Percentiles rank a stretch among this genome's conserved stretches.
These are phyloP conservation scores for Panaeolus papilionaceus DNA, from an alignment of 768 basidiomycete genomes.

Conservation along the genomic window DNA sequence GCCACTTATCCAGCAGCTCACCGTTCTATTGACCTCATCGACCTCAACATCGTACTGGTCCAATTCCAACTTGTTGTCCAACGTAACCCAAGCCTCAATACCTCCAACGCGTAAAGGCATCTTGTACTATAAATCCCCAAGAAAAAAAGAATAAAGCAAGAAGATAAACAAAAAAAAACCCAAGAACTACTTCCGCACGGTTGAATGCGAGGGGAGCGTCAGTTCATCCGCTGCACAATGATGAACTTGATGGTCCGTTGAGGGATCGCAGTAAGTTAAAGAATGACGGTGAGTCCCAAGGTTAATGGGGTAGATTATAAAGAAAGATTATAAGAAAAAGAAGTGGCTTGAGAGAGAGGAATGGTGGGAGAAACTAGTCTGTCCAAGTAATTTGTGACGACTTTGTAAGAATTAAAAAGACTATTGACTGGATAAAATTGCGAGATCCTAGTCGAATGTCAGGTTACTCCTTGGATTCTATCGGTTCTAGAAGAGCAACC, in stretches of 20 bases:
- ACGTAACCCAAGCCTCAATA: constrained; percentile 38
- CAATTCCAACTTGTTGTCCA: constrained; percentile 34
- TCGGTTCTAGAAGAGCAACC: constrained; percentile 10
- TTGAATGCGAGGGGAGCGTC: constrained; percentile 12
- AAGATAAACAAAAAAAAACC: not conserved
- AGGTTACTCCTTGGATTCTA: constrained; percentile 8
- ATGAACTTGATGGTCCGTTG: constrained; percentile 13
- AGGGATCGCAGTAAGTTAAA: constrained; percentile 9
- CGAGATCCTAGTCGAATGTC: not conserved
- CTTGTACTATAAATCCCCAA: not conserved
- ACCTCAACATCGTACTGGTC: constrained; percentile 33
- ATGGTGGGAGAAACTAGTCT: not conserved
- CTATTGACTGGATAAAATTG: not conserved
- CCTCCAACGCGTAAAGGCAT: constrained; percentile 37
- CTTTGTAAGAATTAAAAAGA: not conserved
- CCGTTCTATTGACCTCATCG: constrained; percentile 30
- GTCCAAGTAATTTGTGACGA: not conserved
- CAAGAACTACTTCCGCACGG: constrained; percentile 7
- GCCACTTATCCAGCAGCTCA: constrained; percentile 37
- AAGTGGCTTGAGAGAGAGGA: not conserved
- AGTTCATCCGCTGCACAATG: constrained; percentile 8
- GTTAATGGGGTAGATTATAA: constrained; percentile 9
- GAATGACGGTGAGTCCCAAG: not conserved
- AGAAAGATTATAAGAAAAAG: constrained; percentile 7
- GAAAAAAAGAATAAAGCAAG: constrained; percentile 6